These are phyloP conservation scores for Colletotrichum agaves DNA, from an alignment of 2,329 filamentous ascomycete species.

Conservation along the genomic window DNA sequence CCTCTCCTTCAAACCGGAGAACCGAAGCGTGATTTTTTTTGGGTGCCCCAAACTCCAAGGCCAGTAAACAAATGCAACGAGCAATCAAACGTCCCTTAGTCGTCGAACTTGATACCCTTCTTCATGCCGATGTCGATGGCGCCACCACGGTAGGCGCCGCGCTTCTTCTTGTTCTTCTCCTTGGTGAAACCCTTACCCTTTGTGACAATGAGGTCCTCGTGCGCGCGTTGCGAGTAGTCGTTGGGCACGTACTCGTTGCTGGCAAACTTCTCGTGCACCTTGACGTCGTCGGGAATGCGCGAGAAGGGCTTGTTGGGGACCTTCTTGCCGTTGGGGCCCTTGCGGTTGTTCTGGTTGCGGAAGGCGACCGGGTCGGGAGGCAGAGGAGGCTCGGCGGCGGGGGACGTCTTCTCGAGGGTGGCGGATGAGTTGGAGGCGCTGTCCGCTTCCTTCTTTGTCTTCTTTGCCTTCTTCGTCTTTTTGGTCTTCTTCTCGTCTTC, in stretches of 20 bases:
- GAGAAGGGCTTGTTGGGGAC: constrained; percentile 76
- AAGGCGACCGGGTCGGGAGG: constrained; percentile 59
- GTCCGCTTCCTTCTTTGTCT: constrained; percentile 39
- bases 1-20: background rate
- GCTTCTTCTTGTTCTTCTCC: constrained; percentile 99
- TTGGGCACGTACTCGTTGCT: constrained; percentile 87
- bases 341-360: constrained; percentile 51
- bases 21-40: background rate
- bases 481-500: constrained; percentile 40
- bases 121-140: constrained; percentile 83
- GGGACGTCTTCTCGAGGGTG: constrained; percentile 65
- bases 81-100: constrained; percentile 61
- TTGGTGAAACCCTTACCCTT: constrained; percentile 98
- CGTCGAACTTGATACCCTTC: constrained; percentile 94
- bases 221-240: constrained; percentile 89
- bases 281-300: constrained; percentile 76
- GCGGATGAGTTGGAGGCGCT: constrained; percentile 53
- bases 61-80: constrained; percentile 10
- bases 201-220: constrained; percentile 88
- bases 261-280: constrained; percentile 74
- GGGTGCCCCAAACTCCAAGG: constrained; percentile 26
- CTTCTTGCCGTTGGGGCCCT: constrained; percentile 59
- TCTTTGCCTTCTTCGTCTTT: constrained; percentile 37
- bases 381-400: constrained; percentile 59
- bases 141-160: constrained; percentile 90